Evolutionary conservation across 1,139 yeast species (phyloP).

Genomic region (Pichia sp.): DNA sequence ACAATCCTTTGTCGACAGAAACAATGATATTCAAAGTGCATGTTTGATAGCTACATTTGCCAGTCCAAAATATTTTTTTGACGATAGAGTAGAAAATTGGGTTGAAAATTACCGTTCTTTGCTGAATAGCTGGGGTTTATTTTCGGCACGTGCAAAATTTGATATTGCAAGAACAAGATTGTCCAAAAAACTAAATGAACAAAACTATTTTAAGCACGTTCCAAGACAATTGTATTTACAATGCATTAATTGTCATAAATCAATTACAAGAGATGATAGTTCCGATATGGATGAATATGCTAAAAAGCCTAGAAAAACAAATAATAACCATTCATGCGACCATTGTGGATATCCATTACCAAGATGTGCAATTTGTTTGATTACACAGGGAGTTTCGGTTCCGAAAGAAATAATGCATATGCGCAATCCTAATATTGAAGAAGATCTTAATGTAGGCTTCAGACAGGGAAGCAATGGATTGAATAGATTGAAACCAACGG

Average conservation of each 20-base stretch:
- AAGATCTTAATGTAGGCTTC: too few species aligned
- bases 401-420: constrained; percentile 34
- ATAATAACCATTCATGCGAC: constrained; percentile 47
- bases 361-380: constrained; percentile 80
- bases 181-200: constrained; percentile 48
- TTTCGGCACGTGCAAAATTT: constrained; percentile 70
- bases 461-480: not conserved
- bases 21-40: constrained; percentile 91
- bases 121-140: constrained; percentile 80
- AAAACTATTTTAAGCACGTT: constrained; percentile 42
- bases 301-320: constrained; percentile 4
- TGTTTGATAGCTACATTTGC: constrained; percentile 76
- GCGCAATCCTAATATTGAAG: not conserved
- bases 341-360: constrained; percentile 90
- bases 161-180: constrained; percentile 73
- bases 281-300: too few species aligned
- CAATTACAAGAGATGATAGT: constrained; percentile 31
- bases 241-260: constrained; percentile 76
- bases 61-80: constrained; percentile 74
- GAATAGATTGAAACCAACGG: constrained; percentile 3
- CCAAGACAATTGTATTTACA: constrained; percentile 77
- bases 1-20: constrained; percentile 83
- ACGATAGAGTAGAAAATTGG: constrained; percentile 72
- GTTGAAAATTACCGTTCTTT: constrained; percentile 64
- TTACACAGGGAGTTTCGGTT: constrained; percentile 72